Base-by-base conservation (phyloP, 1,139 yeast genomes). In the Yamadazyma pseudoaaseri region DNA sequence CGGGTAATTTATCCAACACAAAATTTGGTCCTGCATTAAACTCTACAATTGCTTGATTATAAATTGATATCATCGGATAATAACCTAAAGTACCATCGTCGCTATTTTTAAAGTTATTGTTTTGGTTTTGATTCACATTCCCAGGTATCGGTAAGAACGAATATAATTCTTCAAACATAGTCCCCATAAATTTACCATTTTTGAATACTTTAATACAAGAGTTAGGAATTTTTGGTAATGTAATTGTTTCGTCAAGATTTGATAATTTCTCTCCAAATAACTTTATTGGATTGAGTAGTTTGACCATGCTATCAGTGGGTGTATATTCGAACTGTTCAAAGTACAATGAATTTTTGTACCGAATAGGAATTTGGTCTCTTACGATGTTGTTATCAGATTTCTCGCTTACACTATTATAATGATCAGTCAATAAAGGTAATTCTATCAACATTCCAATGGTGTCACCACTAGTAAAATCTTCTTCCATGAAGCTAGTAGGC, bases 41-140 rank as follows among this genome's bases (percentile, higher is more conserved):
- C 35, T 73, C 64, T 6, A 86, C 96, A 10, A 75, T 65, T 0
- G 97, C 98, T 8, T 85, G 85, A 44, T 79, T 78, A 52, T 79
- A 92, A 22, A 85, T 86, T 36, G 96, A 85, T 21, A 87, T 68
- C 62, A 90, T 86, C 1, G 98, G 98, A 58, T 80, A 92, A 55
- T 94, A 92, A 0, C 97, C 98, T 35, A 89, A 60, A 30, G 78
- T 67, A 1, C 95, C 96, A 53, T 92, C 97, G 54, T 92, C 90
- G 42, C 59, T 73, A 58, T 60, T 65, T 42, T 65, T 62, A 48
- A 70, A 76, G 23, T 61, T 62, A n/a, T 71, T 60, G 31, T 76
- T 66, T 44, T 62, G 76, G 54, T 64, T 69, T 43, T 73, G 79
- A 21, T 57, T 65, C 27, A 55, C 42, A 30, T 60, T 57, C 3